Evolutionary conservation across 208 protist species (phyloP).

Genomic region (Porcisia deanei): DNA sequence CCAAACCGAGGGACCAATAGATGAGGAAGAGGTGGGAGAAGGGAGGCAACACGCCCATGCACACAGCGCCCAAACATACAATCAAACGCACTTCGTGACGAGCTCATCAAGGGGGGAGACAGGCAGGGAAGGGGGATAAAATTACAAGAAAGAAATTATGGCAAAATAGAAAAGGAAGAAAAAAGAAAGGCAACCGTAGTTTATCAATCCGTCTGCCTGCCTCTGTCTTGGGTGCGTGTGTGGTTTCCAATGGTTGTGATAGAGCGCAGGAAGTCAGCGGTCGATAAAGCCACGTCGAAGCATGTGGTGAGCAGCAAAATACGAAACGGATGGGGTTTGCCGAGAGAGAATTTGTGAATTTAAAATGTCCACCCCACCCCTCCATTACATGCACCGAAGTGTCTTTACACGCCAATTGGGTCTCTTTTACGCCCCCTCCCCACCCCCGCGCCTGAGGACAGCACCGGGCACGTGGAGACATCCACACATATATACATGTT

Average conservation of each 20-base stretch:
- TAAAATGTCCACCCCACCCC: no score
- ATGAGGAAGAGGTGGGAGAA: background rate
- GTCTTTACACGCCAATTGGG: background rate
- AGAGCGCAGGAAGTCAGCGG: background rate
- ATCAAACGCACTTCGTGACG: no score
- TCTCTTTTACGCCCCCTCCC: background rate
- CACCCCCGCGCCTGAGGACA: background rate
- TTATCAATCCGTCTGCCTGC: background rate
- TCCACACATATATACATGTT: background rate
- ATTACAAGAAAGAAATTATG: conserved; percentile 6
- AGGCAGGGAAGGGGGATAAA: background rate
- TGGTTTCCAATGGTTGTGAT: background rate
- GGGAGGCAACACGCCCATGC: background rate
- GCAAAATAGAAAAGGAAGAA: conserved; percentile 2
- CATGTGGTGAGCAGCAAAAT: background rate
- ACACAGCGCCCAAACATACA: no score
- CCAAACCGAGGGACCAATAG: background rate
- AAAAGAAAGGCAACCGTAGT: conserved; percentile 7
- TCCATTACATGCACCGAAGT: background rate
- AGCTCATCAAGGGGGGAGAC: background rate
- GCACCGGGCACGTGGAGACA: background rate
- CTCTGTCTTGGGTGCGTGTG: background rate
- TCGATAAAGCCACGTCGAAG: background rate
- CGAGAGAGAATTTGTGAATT: background rate
- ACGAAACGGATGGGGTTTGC: background rate